A percentile compares a stretch with the other conserved stretches of the same genome.
Conservation (phyloP, 768 basidiomycete genomes). For the Crassisporium funariophilum region DNA sequence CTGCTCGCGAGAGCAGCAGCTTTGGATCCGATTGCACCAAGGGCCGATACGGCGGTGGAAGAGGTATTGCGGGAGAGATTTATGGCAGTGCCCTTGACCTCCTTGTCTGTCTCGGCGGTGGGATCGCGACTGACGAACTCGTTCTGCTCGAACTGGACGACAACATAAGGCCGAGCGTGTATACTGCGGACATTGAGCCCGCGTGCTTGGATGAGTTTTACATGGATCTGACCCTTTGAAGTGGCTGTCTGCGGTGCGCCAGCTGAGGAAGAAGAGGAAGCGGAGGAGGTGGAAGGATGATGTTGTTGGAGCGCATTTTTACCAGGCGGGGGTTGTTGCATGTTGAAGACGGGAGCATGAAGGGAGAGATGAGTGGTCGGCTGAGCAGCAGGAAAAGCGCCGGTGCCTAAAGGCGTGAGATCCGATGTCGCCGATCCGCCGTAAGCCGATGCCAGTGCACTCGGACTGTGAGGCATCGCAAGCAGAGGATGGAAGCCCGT, state of each 20-base stretch:
- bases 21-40: slow-evolving; percentile 61
- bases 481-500: slow-evolving; percentile 43
- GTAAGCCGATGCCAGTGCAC: slow-evolving; percentile 36
- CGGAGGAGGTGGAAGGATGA: slow-evolving; percentile 29
- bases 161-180: slow-evolving; percentile 82
- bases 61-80: slow-evolving; percentile 52
- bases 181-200: slow-evolving; percentile 72
- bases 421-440: slow-evolving; percentile 40
- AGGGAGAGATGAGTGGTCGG: slow-evolving; percentile 67
- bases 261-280: slow-evolving; percentile 30
- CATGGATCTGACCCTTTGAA: slow-evolving; percentile 79
- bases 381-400: slow-evolving; percentile 54
- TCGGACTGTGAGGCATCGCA: slow-evolving; percentile 23
- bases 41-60: slow-evolving; percentile 64
- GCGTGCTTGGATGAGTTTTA: slow-evolving; percentile 93
- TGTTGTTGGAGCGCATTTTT: too few relatives aligned
- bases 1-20: slow-evolving; percentile 37
- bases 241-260: slow-evolving; percentile 34
- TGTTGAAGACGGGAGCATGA: slow-evolving; percentile 85
- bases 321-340: slow-evolving; percentile 64
- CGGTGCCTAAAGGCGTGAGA: slow-evolving; percentile 45
- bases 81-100: slow-evolving; percentile 80
- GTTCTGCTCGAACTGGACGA: slow-evolving; percentile 98
- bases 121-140: slow-evolving; percentile 95
- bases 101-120: slow-evolving; percentile 82